Evolutionary conservation across 805 yeast genomes (phyloP).

Genomic region (Metschnikowia proteae): DNA sequence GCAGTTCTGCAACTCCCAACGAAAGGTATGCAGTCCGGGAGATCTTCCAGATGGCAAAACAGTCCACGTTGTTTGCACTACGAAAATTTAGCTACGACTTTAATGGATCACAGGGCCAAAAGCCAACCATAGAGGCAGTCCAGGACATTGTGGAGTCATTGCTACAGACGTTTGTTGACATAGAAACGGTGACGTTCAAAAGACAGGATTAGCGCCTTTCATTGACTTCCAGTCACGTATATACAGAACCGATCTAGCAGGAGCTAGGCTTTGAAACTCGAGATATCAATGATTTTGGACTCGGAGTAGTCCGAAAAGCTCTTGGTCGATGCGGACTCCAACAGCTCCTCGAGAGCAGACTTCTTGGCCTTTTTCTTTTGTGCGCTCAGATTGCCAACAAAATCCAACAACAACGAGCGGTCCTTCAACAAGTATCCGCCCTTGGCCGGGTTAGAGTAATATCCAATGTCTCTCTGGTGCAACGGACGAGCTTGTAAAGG

Average conservation of each 20-base stretch:
- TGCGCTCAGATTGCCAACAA: conserved; percentile 20
- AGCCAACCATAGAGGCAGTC: conserved; percentile 24
- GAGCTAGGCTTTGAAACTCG: conserved; percentile 7
- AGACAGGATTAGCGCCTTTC: background rate
- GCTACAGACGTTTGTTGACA: conserved; percentile 35
- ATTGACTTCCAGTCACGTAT: background rate
- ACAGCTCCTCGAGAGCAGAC: conserved; percentile 34
- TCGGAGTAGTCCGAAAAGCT: conserved; percentile 15
- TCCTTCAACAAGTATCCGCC: conserved; percentile 68
- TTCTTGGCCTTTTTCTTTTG: conserved; percentile 22
- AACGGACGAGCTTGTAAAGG: conserved; percentile 88
- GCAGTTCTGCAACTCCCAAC: conserved; percentile 21
- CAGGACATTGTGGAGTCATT: conserved; percentile 40
- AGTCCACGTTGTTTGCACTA: conserved; percentile 36
- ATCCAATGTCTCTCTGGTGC: conserved; percentile 72
- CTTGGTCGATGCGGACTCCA: conserved; percentile 28
- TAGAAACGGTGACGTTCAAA: conserved; percentile 16
- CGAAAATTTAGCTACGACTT: conserved; percentile 34
- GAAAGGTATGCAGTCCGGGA: conserved; percentile 38
- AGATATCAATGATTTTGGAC: conserved; percentile 12
- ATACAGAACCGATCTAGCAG: background rate
- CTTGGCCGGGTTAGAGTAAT: conserved; percentile 64
- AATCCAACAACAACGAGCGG: conserved; percentile 37
- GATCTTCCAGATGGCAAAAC: conserved; percentile 39
- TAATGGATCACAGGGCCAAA: conserved; percentile 11